Evolutionary conservation across 176 grass and related monocot species (phyloP), one percentile per base, ranked within the genome.

Genomic region (Hyparrhenia diplandra): DNA sequence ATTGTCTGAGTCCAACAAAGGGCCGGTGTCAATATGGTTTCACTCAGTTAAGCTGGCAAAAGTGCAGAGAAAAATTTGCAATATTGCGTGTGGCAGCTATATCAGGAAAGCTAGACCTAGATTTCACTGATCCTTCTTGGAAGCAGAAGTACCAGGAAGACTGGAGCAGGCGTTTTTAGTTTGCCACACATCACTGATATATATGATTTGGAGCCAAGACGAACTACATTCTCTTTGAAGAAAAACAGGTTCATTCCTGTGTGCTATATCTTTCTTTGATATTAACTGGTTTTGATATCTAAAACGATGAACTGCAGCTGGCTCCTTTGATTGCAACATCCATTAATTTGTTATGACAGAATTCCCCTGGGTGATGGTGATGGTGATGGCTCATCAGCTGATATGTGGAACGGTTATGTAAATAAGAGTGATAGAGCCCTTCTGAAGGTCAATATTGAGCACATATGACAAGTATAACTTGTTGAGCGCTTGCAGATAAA

Each of bases 181-280:
- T 86, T 98, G 84, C 95, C 90, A 49, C 95, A 98, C 78, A 88
- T 98, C 28, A 94, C 72, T 13, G 92, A 98, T 89, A 77, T 98
- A 84, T 89, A 92, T 85, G 92, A 94, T 91, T 68, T 93, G 39
- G 75, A 87, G 60, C 95, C 95, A 85, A 94, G 86, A 30, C 76
- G 84, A 73, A 98, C 81, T 75, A 84, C 95, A 29, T 98, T 98
- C 51, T 92, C 90, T 79, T 88, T 92, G 66, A 91, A 98, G 73
- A 92, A 95, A 85, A 91, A 85, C 81, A 91, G 92, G 95, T 98
- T 64, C 49, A 21, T 66, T 66, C 55, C 10, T 62, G 18, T 40
- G 54, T 27, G 4, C 20, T 77, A 13, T 4, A 76, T 73, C 66
- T 66, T 79, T 30, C 12, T 47, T 69, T 80, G 64, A 69, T 14